These are phyloP conservation scores for Saccharomycopsis malanga DNA, from an alignment of 805 yeast genomes.

Conservation along the genomic window DNA sequence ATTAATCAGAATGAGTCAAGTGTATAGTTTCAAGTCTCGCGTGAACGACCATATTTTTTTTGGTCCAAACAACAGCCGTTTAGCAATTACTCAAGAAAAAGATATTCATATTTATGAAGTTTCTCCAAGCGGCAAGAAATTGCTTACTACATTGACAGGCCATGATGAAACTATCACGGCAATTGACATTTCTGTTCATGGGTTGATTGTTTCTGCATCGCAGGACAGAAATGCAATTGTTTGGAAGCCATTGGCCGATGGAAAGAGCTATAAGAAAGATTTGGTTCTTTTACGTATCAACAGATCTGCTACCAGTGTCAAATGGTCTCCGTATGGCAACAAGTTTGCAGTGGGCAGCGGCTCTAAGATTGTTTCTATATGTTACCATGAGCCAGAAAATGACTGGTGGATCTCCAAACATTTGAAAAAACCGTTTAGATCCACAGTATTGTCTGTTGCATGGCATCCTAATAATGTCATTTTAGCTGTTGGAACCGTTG, in stretches of 20 bases:
- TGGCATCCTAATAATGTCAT: constrained; percentile 95
- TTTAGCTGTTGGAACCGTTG: constrained; percentile 86
- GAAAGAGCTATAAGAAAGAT: constrained; percentile 73
- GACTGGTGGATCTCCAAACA: constrained; percentile 99
- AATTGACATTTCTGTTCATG: constrained; percentile 81
- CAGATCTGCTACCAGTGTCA: constrained; percentile 89
- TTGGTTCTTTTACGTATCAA: constrained; percentile 86
- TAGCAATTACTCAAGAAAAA: constrained; percentile 80
- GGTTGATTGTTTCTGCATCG: constrained; percentile 91
- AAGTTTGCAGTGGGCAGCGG: constrained; percentile 98
- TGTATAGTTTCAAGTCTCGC: constrained; percentile 57
- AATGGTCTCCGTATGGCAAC: constrained; percentile 92
- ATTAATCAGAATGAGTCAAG: neutral
- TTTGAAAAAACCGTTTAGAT: constrained; percentile 87
- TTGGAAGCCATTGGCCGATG: constrained; percentile 71
- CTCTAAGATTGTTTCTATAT: constrained; percentile 88
- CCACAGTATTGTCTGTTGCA: constrained; percentile 72
- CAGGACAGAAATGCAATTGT: constrained; percentile 97
- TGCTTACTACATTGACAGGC: constrained; percentile 62
- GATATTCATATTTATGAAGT: constrained; percentile 68
- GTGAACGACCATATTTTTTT: constrained; percentile 92
- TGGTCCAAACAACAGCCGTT: constrained; percentile 43
- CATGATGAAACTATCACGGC: constrained; percentile 95
- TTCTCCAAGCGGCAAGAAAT: constrained; percentile 37
- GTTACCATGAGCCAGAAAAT: constrained; percentile 92